Percentiles rank a stretch among this genome's conserved stretches.
Evolutionary conservation across 2,329 filamentous ascomycete genomes (phyloP).

Genomic region (Bipolaris gigantea): DNA sequence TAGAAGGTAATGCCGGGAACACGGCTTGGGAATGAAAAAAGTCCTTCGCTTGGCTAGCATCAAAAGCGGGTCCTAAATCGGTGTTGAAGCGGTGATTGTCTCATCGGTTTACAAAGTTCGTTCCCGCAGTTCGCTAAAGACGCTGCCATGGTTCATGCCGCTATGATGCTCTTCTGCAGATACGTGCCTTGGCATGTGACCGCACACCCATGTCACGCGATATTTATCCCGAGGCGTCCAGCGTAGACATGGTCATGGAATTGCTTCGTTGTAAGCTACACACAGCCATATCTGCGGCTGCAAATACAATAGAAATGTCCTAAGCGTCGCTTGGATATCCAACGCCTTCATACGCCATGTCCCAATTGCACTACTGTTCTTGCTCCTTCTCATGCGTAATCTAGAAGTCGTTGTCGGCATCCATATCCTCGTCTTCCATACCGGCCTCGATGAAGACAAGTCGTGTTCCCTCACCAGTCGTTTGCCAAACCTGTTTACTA

Average conservation of each 20-base stretch:
- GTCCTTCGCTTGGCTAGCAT: slow-evolving; percentile 3
- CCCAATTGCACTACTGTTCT: slow-evolving; percentile 11
- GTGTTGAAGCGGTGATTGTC: neutral
- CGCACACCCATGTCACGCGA: slow-evolving; percentile 2
- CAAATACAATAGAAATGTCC: slow-evolving; percentile 7
- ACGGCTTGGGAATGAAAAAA: slow-evolving; percentile 13
- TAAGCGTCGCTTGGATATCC: slow-evolving; percentile 13
- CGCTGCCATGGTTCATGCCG: slow-evolving; percentile 16
- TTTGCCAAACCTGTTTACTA: slow-evolving; percentile 55
- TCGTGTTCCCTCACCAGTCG: slow-evolving; percentile 56
- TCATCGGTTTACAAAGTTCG: neutral
- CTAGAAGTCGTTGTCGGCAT: slow-evolving; percentile 43
- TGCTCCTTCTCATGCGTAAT: slow-evolving; percentile 12
- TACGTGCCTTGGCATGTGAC: slow-evolving; percentile 17
- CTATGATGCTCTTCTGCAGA: slow-evolving; percentile 18
- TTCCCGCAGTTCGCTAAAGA: slow-evolving; percentile 18
- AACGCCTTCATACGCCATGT: slow-evolving; percentile 35
- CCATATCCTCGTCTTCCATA: slow-evolving; percentile 50
- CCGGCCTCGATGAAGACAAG: slow-evolving; percentile 59
- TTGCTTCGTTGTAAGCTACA: slow-evolving; percentile 11
- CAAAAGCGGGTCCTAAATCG: neutral
- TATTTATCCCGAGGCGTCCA: neutral
- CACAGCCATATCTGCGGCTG: slow-evolving; percentile 1
- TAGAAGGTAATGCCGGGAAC: slow-evolving; percentile 30
- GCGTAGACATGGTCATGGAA: neutral